Percentiles rank a stretch among this genome's conserved stretches.
phyloP scores from a whole-genome alignment of 495 filamentous ascomycete genomes.

The Cercophora sp. region DNA sequence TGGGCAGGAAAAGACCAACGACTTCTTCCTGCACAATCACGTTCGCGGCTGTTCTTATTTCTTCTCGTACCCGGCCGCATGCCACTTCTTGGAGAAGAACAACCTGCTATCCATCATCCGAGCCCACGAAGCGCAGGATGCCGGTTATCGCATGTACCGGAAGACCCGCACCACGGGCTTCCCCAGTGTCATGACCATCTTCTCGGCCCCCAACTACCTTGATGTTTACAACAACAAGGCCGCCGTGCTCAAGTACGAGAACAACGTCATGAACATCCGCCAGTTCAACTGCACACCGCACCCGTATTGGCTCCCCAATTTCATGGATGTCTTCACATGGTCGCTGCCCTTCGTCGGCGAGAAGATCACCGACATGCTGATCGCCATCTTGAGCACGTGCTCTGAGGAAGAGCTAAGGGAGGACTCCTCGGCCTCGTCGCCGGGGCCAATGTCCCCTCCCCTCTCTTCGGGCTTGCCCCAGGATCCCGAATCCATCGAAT shows the following conservation, averaged over 20 bases:
- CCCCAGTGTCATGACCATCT: slow-evolving; percentile 99
- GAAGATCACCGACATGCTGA: slow-evolving; percentile 99
- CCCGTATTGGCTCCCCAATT: slow-evolving; percentile 98
- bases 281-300: slow-evolving; percentile 99
- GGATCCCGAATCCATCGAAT: slow-evolving; percentile 81
- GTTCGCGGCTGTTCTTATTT: slow-evolving; percentile 98
- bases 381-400: slow-evolving; percentile 95
- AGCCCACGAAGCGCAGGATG: slow-evolving; percentile 98
- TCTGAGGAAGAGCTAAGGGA: slow-evolving; percentile 94
- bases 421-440: slow-evolving; percentile 55
- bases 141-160: slow-evolving; percentile 97
- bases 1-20: slow-evolving; percentile 94
- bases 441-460: slow-evolving; percentile 68
- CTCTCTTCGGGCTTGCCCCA: slow-evolving; percentile 41
- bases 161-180: slow-evolving; percentile 98
- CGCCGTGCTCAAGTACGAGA: slow-evolving; percentile 97
- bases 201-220: slow-evolving; percentile 96
- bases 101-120: slow-evolving; percentile 96
- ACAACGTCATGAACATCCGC: slow-evolving; percentile 99
- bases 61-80: slow-evolving; percentile 98
- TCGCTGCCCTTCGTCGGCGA: slow-evolving; percentile 97
- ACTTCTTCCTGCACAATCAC: slow-evolving; percentile 97
- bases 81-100: slow-evolving; percentile 97
- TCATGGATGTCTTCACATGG: slow-evolving; percentile 99
- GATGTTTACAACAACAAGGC: slow-evolving; percentile 99